Percentiles rank a stretch among this genome's conserved stretches.
Conservation (phyloP, 257 asterid genomes). For the Linaria vulgaris region DNA sequence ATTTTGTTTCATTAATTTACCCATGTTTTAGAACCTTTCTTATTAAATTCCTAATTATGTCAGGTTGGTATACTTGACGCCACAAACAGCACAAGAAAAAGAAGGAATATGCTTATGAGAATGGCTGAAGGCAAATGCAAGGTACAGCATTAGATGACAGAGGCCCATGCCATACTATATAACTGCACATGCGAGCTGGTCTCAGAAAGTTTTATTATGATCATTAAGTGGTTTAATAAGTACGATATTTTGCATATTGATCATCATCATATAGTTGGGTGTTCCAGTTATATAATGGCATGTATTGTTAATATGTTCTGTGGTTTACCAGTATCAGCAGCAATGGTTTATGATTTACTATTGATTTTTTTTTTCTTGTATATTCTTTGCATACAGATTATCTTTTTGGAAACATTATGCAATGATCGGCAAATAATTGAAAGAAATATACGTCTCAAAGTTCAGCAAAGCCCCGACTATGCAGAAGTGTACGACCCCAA, state of each 20-base stretch:
- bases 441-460: conserved; percentile 98
- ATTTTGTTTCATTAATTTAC: conserved; percentile 22
- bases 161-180: too few species aligned
- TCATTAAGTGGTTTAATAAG: conserved; percentile 1
- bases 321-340: conserved; percentile 22
- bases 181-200: neutral
- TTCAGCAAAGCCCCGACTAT: conserved; percentile 99
- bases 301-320: neutral
- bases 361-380: conserved; percentile 27
- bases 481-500: conserved; percentile 75
- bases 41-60: conserved; percentile 30
- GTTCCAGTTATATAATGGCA: conserved; percentile 4
- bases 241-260: conserved; percentile 7
- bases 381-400: conserved; percentile 55
- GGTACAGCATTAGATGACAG: conserved; percentile 40
- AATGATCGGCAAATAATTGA: conserved; percentile 83
- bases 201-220: neutral
- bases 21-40: conserved; percentile 21
- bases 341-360: conserved; percentile 15
- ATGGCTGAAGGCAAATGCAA: conserved; percentile 98
- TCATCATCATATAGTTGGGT: conserved; percentile 8
- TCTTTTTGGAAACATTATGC: conserved; percentile 91
- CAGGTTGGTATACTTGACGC: conserved; percentile 99
- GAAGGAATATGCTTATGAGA: conserved; percentile 96
- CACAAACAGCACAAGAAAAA: conserved; percentile 79